phyloP scores from a whole-genome alignment of 257 asterid genomes.

The Penstemon davidsonii region DNA sequence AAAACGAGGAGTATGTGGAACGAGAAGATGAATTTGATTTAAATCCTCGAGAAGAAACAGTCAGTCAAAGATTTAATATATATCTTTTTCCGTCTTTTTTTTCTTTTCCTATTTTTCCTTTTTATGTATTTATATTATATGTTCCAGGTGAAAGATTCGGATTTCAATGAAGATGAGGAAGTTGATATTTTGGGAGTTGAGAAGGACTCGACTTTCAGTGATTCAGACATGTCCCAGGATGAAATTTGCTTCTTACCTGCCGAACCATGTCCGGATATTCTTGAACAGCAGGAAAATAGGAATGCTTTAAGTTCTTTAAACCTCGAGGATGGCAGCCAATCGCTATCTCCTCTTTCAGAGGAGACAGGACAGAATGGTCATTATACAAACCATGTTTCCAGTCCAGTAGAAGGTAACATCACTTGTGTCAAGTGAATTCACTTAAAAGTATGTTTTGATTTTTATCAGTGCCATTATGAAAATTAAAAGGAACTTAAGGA shows the following conservation, averaged over 20 bases:
- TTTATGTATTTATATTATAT: constrained; percentile 24
- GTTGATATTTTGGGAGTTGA: constrained; percentile 65
- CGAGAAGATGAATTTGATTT: constrained; percentile 91
- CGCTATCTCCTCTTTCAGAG: constrained; percentile 76
- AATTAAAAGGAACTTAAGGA: neutral
- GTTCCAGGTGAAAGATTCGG: constrained; percentile 69
- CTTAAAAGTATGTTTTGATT: constrained; percentile 16
- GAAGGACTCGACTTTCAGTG: constrained; percentile 81
- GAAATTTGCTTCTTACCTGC: constrained; percentile 80
- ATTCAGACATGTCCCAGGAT: constrained; percentile 80
- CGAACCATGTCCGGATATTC: constrained; percentile 70
- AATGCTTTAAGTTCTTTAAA: constrained; percentile 54
- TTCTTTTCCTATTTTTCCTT: constrained; percentile 15
- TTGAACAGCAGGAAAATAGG: constrained; percentile 61
- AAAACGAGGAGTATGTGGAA: constrained; percentile 91
- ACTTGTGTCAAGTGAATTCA: constrained; percentile 20
- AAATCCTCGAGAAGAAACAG: constrained; percentile 72
- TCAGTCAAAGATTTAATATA: constrained; percentile 23
- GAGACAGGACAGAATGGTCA: constrained; percentile 76
- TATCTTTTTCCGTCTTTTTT: neutral
- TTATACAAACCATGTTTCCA: constrained; percentile 54
- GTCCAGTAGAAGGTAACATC: constrained; percentile 68
- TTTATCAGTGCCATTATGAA: constrained; percentile 14
- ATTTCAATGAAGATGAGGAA: constrained; percentile 73
- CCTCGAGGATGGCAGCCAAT: constrained; percentile 64